Evolutionary conservation across 2,329 filamentous ascomycete species (phyloP).

Genomic region (Fusarium torulosum): DNA sequence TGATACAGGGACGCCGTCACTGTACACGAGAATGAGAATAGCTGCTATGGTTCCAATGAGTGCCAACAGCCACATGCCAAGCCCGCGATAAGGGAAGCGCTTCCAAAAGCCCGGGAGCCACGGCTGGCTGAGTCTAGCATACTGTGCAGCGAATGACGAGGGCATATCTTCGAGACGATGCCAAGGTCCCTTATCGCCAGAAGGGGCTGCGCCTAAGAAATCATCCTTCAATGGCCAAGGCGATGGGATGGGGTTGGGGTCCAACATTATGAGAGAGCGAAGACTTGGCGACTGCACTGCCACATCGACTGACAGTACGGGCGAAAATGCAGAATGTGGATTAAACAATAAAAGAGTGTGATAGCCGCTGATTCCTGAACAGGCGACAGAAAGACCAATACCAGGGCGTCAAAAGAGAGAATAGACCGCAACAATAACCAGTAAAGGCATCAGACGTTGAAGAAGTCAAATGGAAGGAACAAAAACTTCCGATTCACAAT

Average conservation of each 20-base stretch:
- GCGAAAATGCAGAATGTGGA: neutral
- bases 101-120: conserved; percentile 41
- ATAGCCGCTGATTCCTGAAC: neutral
- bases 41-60: conserved; percentile 31
- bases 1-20: conserved; percentile 35
- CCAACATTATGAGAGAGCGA: neutral
- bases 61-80: conserved; percentile 35
- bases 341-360: neutral
- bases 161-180: conserved; percentile 27
- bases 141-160: conserved; percentile 2
- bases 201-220: neutral
- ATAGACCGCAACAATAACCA: neutral
- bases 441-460: neutral
- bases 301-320: neutral
- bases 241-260: neutral
- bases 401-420: neutral
- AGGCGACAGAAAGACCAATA: neutral
- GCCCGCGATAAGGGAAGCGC: conserved; percentile 31
- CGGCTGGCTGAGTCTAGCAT: conserved; percentile 33
- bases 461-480: conserved; percentile 3
- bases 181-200: conserved; percentile 23
- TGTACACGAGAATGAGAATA: conserved; percentile 31
- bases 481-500: conserved; percentile 7
- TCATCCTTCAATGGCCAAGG: conserved; percentile 37
- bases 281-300: neutral